These are phyloP conservation scores for Entomortierella chlamydospora DNA, from an alignment of 192 early-diverging fungal genomes.

Conservation along the genomic window DNA sequence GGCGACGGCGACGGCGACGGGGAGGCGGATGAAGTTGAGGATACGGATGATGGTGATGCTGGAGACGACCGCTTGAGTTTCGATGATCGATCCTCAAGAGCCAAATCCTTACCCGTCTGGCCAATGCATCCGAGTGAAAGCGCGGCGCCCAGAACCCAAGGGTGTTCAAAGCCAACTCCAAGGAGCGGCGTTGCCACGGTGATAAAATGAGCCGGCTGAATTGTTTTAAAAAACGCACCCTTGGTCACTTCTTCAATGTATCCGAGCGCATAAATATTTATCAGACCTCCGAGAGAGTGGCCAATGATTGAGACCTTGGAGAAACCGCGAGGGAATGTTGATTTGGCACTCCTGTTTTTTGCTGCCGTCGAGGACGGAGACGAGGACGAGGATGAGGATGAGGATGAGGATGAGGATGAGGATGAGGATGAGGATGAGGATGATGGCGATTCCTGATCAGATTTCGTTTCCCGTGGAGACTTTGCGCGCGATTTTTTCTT, in stretches of 20 bases:
- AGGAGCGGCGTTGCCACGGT: slow-evolving; percentile 59
- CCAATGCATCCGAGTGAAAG: slow-evolving; percentile 55
- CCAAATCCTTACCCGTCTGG: slow-evolving; percentile 63
- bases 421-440: no score
- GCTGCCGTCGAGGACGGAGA: no score
- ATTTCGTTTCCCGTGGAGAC: no score
- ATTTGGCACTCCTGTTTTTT: slow-evolving; percentile 2
- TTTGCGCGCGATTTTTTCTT: slow-evolving; percentile 8
- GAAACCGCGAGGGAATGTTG: slow-evolving; percentile 22
- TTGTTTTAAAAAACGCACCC: slow-evolving; percentile 55
- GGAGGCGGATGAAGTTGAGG: no score
- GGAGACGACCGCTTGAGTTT: slow-evolving; percentile 9
- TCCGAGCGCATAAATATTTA: slow-evolving; percentile 57
- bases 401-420: no score
- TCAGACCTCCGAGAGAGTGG: slow-evolving; percentile 64
- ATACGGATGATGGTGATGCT: slow-evolving; percentile 7
- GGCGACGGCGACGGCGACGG: no score
- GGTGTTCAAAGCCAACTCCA: slow-evolving; percentile 54
- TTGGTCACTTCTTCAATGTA: slow-evolving; percentile 57
- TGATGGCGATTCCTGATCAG: slow-evolving; percentile 1
- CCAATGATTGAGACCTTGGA: slow-evolving; percentile 60
- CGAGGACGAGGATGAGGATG: no score
- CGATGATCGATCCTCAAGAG: slow-evolving; percentile 18
- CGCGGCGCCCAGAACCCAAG: slow-evolving; percentile 47
- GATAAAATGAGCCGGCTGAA: slow-evolving; percentile 59